phyloP scores from a whole-genome alignment of 2,329 filamentous ascomycete genomes.

The Hirsutella thompsonii region DNA sequence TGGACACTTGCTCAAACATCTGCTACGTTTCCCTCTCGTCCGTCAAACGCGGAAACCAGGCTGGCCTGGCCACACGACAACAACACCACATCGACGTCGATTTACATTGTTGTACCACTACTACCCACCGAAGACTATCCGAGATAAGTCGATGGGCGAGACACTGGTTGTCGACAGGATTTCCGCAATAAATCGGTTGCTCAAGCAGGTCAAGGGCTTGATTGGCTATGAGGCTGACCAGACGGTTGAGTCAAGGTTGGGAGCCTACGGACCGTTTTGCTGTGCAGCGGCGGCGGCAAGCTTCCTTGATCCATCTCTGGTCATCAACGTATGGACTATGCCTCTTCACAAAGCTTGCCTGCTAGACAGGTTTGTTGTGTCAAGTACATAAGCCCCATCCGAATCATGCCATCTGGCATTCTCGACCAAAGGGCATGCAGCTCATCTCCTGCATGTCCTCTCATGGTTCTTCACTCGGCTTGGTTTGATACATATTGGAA shows the following conservation, averaged over 20 bases:
- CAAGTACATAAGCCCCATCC: no score
- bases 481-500: no score
- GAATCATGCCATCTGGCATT: no score
- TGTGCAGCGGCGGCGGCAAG: not conserved
- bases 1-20: not conserved
- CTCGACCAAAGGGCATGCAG: no score
- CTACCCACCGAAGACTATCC: slow-evolving; percentile 18
- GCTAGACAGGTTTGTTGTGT: no score
- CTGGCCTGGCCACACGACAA: slow-evolving; percentile 2
- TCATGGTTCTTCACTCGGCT: no score
- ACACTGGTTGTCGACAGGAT: slow-evolving; percentile 33
- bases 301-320: not conserved
- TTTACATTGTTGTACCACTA: not conserved
- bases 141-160: slow-evolving; percentile 21
- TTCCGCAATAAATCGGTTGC: not conserved
- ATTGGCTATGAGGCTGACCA: not conserved
- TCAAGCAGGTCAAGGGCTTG: no score
- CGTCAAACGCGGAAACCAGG: slow-evolving; percentile 4
- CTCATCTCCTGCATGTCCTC: no score
- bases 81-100: no score
- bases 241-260: not conserved
- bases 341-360: not conserved
- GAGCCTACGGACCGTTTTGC: not conserved
- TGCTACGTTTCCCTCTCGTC: no score
- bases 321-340: not conserved